A percentile compares a stretch with the other conserved stretches of the same genome.
These are phyloP conservation scores for Marchantia polymorpha DNA, from an alignment of 225 moss, liverwort and hornwort species.

Conservation along the genomic window DNA sequence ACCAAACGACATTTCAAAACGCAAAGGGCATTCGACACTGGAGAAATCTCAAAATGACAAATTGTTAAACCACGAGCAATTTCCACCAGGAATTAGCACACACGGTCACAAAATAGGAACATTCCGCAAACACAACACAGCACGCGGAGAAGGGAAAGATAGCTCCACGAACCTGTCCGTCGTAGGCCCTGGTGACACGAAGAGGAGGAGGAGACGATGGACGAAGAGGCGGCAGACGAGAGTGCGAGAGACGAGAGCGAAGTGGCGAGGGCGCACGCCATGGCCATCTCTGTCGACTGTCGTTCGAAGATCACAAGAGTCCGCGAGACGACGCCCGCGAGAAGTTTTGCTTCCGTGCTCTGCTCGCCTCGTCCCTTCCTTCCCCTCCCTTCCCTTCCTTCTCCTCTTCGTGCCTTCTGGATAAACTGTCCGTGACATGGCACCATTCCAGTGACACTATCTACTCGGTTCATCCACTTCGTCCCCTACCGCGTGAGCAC, in stretches of 20 bases:
- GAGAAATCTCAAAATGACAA: too few species aligned
- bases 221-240: not conserved
- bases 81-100: not conserved
- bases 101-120: not conserved
- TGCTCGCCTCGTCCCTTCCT: too few species aligned
- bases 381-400: not conserved
- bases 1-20: too few species aligned
- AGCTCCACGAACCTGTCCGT: slow-evolving; percentile 9
- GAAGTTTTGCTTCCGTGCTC: not conserved
- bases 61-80: not conserved
- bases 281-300: slow-evolving; percentile 12
- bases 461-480: not conserved
- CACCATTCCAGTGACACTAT: not conserved
- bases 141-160: too few species aligned
- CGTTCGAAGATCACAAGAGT: not conserved
- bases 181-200: slow-evolving; percentile 5
- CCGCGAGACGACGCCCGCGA: too few species aligned
- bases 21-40: too few species aligned
- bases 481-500: too few species aligned
- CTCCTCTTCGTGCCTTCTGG: not conserved
- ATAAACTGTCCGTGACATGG: slow-evolving; percentile 3
- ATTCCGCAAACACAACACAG: not conserved
- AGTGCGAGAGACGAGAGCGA: slow-evolving; percentile 20
- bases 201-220: not conserved
- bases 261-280: slow-evolving; percentile 18